These are phyloP conservation scores for Pichia kluyveri DNA, from an alignment of 805 yeast species.

Conservation along the genomic window DNA sequence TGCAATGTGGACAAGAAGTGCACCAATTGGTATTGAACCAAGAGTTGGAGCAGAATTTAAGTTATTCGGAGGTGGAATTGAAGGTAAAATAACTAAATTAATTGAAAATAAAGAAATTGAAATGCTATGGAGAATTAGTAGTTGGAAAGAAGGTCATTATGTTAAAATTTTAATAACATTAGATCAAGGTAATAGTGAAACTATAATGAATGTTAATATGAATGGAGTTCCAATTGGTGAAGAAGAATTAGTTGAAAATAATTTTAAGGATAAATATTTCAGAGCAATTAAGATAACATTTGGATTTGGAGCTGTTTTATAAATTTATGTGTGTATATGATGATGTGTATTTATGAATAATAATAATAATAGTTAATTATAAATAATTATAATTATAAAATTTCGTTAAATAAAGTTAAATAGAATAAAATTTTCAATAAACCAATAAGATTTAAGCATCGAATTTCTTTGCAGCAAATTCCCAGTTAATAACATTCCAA, in stretches of 20 bases:
- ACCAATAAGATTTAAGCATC: slow-evolving; percentile 21
- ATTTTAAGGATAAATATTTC: slow-evolving; percentile 85
- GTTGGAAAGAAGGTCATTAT: slow-evolving; percentile 82
- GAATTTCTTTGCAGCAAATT: slow-evolving; percentile 74
- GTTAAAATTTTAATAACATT: slow-evolving; percentile 61
- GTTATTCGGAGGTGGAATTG: slow-evolving; percentile 81
- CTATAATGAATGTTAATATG: slow-evolving; percentile 70
- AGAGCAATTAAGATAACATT: slow-evolving; percentile 84
- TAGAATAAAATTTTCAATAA: neutral
- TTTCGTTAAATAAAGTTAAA: neutral
- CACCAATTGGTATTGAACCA: slow-evolving; percentile 45
- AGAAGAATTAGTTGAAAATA: slow-evolving; percentile 76
- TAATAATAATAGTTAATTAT: neutral
- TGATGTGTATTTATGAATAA: neutral
- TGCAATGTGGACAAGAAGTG: slow-evolving; percentile 84
- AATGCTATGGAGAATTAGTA: slow-evolving; percentile 79
- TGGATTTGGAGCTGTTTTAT: slow-evolving; percentile 91
- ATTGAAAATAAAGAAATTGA: slow-evolving; percentile 50
- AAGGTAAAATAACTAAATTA: slow-evolving; percentile 58
- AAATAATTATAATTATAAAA: neutral
- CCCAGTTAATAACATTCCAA: slow-evolving; percentile 93
- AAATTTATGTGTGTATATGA: slow-evolving; percentile 5
- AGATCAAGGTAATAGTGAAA: slow-evolving; percentile 76
- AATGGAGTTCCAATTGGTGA: slow-evolving; percentile 92
- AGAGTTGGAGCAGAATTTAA: slow-evolving; percentile 53